Evolutionary conservation across 352 stramenopile genomes (phyloP).

Genomic region (Pythium aphanidermatum): DNA sequence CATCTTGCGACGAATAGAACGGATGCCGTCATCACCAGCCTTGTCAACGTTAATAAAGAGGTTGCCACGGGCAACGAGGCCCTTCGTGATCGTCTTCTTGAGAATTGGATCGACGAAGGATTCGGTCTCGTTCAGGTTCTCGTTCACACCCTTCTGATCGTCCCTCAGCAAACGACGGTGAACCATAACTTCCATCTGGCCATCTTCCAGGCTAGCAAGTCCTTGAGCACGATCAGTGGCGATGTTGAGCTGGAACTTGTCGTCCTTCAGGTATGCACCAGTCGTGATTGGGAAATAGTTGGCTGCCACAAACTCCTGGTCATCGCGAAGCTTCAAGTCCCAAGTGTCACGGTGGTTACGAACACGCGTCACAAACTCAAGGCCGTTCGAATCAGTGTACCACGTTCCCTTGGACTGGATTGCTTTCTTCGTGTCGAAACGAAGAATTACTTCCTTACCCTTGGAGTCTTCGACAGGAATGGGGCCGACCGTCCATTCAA

Average conservation of each 20-base stretch:
- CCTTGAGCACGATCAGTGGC: conserved; percentile 93
- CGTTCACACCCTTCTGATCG: conserved; percentile 91
- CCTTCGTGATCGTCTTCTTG: conserved; percentile 53
- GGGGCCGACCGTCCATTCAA: conserved; percentile 91
- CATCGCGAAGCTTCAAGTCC: conserved; percentile 83
- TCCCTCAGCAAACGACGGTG: conserved; percentile 92
- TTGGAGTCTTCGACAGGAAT: conserved; percentile 69
- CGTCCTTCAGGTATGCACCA: conserved; percentile 91
- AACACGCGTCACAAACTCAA: conserved; percentile 91
- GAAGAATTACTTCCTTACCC: conserved; percentile 96
- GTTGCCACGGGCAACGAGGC: conserved; percentile 59
- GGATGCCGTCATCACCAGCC: conserved; percentile 40
- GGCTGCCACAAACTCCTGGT: conserved; percentile 90
- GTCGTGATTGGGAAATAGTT: conserved; percentile 99
- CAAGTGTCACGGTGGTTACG: conserved; percentile 87
- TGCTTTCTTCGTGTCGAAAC: conserved; percentile 63
- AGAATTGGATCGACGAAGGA: conserved; percentile 55
- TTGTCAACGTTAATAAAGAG: conserved; percentile 67
- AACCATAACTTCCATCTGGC: conserved; percentile 97
- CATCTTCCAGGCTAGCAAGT: conserved; percentile 84
- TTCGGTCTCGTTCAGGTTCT: conserved; percentile 92
- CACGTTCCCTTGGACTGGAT: conserved; percentile 47
- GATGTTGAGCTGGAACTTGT: conserved; percentile 76
- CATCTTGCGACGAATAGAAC: conserved; percentile 52
- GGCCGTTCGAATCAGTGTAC: conserved; percentile 96